phyloP scores from a whole-genome alignment of 805 yeast species.

The Wickerhamiella spandovensis region DNA sequence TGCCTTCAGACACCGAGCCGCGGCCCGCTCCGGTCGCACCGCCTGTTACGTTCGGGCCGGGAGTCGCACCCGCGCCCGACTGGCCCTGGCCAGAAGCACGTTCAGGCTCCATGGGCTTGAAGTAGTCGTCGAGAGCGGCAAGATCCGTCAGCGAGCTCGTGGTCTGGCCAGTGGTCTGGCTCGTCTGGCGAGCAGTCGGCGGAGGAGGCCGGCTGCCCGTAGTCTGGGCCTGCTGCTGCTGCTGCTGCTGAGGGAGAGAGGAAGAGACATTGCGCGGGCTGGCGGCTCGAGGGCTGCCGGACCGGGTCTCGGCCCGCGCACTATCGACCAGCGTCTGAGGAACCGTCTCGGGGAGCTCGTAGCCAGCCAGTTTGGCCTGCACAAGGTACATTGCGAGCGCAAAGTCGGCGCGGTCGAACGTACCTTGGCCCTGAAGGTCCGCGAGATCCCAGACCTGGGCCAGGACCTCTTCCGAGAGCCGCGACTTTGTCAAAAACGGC shows the following conservation, averaged over 20 bases:
- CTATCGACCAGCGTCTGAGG: slow-evolving; percentile 8
- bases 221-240: no score
- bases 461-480: slow-evolving; percentile 66
- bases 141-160: slow-evolving; percentile 21
- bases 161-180: slow-evolving; percentile 4
- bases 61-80: background rate
- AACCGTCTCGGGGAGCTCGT: slow-evolving; percentile 49
- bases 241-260: background rate
- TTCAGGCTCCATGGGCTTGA: slow-evolving; percentile 14
- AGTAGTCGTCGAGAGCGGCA: slow-evolving; percentile 17
- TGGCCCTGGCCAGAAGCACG: slow-evolving; percentile 3
- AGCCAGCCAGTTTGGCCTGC: slow-evolving; percentile 69
- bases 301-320: background rate
- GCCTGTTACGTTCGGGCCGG: background rate
- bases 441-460: slow-evolving; percentile 93
- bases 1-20: background rate
- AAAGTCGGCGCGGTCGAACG: slow-evolving; percentile 69
- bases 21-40: background rate
- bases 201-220: slow-evolving; percentile 8
- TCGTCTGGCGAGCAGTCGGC: slow-evolving; percentile 9
- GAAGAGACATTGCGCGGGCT: background rate
- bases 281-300: background rate
- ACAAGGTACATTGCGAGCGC: slow-evolving; percentile 89
- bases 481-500: slow-evolving; percentile 75
- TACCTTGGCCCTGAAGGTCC: slow-evolving; percentile 76